Conservation (phyloP, 495 filamentous ascomycete genomes). For the Penicillium lividum region DNA sequence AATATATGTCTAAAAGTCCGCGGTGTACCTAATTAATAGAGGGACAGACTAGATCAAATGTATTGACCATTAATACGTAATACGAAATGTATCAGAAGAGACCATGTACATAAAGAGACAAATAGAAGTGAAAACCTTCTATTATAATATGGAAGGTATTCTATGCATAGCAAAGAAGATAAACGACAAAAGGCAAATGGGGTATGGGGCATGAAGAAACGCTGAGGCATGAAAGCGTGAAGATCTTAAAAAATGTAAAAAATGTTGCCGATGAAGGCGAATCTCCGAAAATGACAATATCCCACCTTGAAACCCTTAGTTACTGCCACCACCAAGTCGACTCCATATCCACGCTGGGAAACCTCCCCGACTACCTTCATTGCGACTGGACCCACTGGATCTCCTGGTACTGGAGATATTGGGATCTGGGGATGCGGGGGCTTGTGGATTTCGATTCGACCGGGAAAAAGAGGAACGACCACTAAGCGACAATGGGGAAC, state of each 20-base stretch:
- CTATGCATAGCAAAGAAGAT: too few species aligned
- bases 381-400: constrained; percentile 18
- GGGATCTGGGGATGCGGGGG: constrained; percentile 13
- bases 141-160: too few species aligned
- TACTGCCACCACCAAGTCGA: constrained; percentile 34
- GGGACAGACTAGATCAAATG: too few species aligned
- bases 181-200: background rate
- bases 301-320: background rate
- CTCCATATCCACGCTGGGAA: constrained; percentile 41
- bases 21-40: too few species aligned
- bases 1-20: too few species aligned
- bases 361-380: constrained; percentile 32
- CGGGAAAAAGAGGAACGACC: constrained; percentile 24
- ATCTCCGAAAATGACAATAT: too few species aligned
- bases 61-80: background rate
- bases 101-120: background rate
- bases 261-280: too few species aligned
- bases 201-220: background rate
- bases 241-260: background rate
- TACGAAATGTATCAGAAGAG: background rate
- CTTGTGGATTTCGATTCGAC: constrained; percentile 4
- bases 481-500: constrained; percentile 22
- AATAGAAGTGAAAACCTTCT: too few species aligned
- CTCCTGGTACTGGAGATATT: constrained; percentile 9
- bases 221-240: background rate